These are phyloP conservation scores for Botrytis tulipae DNA, from an alignment of 2,329 filamentous ascomycete species.

Conservation along the genomic window DNA sequence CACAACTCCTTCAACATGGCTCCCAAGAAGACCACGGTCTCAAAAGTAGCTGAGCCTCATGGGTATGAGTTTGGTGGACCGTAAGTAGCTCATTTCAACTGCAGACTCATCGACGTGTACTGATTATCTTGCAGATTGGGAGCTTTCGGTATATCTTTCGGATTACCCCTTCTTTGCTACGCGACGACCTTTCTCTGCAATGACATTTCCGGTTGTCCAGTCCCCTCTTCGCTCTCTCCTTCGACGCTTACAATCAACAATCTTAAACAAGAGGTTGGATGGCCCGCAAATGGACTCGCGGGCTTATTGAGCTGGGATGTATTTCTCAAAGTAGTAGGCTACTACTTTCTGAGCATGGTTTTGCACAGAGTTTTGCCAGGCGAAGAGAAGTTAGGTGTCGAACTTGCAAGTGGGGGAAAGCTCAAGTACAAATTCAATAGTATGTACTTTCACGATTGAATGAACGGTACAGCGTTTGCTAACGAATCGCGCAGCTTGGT, in stretches of 20 bases:
- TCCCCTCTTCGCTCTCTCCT: slow-evolving; percentile 74
- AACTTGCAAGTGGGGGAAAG: slow-evolving; percentile 67
- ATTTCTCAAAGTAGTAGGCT: slow-evolving; percentile 68
- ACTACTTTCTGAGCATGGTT: slow-evolving; percentile 73
- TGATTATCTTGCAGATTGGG: slow-evolving; percentile 58
- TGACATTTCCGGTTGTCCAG: slow-evolving; percentile 86
- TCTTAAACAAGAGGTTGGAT: slow-evolving; percentile 78
- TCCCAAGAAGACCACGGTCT: slow-evolving; percentile 27
- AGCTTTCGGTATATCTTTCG: slow-evolving; percentile 73
- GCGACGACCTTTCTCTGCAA: slow-evolving; percentile 84
- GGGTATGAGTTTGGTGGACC: slow-evolving; percentile 41
- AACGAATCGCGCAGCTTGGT: slow-evolving; percentile 56
- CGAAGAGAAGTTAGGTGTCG: slow-evolving; percentile 65
- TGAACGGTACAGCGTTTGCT: slow-evolving; percentile 16
- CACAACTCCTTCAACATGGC: slow-evolving; percentile 28
- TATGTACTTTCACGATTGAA: slow-evolving; percentile 40
- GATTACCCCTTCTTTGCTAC: slow-evolving; percentile 77
- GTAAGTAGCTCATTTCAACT: slow-evolving; percentile 31
- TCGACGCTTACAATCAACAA: slow-evolving; percentile 67
- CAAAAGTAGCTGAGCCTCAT: slow-evolving; percentile 32
- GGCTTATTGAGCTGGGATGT: slow-evolving; percentile 70
- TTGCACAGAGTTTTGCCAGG: slow-evolving; percentile 78
- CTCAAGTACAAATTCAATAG: slow-evolving; percentile 82
- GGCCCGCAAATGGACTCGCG: slow-evolving; percentile 68
- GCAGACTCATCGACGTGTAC: not conserved